These are phyloP conservation scores for Patellifolia procumbens DNA, from an alignment of 179 eudicot genomes.

Conservation along the genomic window DNA sequence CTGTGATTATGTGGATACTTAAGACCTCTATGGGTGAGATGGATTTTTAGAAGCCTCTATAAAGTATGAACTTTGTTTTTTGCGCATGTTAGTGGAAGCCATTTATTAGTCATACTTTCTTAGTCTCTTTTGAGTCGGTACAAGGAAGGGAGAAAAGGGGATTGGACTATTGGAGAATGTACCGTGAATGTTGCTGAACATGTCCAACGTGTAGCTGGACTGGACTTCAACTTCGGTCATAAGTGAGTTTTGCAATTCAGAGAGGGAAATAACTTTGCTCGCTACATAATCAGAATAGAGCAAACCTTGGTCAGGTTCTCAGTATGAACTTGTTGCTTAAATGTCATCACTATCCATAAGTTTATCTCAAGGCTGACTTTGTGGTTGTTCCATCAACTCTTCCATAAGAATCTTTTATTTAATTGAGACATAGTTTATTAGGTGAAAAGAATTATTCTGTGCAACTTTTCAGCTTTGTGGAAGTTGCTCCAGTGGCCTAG, in stretches of 20 bases:
- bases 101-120: background rate
- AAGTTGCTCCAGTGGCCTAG: no score
- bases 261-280: background rate
- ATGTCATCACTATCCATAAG: background rate
- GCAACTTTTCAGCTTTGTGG: no score
- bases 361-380: background rate
- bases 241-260: background rate
- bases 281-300: background rate
- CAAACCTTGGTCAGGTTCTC: background rate
- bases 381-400: background rate
- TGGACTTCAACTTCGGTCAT: background rate
- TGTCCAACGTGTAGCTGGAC: background rate
- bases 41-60: background rate
- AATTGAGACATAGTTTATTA: background rate
- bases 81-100: background rate
- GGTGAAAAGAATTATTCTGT: no score
- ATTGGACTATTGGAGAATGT: background rate
- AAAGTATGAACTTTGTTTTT: background rate
- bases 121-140: background rate
- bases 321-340: background rate
- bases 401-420: no score
- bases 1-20: background rate
- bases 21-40: slow-evolving; percentile 2
- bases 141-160: background rate
- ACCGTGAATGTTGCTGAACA: background rate